A percentile compares a stretch with the other conserved stretches of the same genome.
Conservation (phyloP, 257 asterid species). For the Petrea volubilis region DNA sequence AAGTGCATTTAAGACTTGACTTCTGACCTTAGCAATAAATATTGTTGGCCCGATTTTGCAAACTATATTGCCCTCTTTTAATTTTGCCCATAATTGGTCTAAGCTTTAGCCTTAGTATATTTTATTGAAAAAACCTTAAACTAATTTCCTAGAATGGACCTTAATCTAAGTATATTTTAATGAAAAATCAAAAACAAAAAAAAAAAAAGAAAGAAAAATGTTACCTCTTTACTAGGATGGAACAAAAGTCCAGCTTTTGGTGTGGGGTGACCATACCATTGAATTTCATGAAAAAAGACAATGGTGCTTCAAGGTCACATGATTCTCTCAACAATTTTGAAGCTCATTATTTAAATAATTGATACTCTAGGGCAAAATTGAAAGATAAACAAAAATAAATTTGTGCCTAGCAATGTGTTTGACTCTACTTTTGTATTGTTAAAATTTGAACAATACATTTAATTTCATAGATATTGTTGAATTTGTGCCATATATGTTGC, state of each 20-base stretch:
- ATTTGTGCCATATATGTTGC: too few species aligned
- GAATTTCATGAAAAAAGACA: background rate
- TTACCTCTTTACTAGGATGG: background rate
- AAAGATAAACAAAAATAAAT: too few species aligned
- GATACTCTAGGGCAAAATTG: background rate
- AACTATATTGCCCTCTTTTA: background rate
- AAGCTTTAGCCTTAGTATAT: background rate
- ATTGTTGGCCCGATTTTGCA: conserved; percentile 13
- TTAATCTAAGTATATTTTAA: background rate
- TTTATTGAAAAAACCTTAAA: too few species aligned
- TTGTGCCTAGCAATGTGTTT: background rate
- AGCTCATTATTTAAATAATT: too few species aligned
- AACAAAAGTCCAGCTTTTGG: background rate
- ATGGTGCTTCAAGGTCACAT: background rate
- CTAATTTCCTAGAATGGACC: too few species aligned
- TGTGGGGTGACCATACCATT: background rate
- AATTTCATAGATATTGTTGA: too few species aligned
- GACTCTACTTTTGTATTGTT: background rate
- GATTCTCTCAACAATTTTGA: too few species aligned
- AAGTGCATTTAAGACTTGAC: conserved; percentile 27
- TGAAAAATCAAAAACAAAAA: background rate
- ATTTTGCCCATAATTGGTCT: conserved; percentile 1
- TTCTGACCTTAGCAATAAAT: conserved; percentile 14
- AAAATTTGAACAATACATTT: background rate
- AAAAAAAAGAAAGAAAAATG: too few species aligned